Percentiles rank a stretch among this genome's conserved stretches.
Evolutionary conservation across 208 protist species (phyloP).

Genomic region (Jaenimonas drosophilae): DNA sequence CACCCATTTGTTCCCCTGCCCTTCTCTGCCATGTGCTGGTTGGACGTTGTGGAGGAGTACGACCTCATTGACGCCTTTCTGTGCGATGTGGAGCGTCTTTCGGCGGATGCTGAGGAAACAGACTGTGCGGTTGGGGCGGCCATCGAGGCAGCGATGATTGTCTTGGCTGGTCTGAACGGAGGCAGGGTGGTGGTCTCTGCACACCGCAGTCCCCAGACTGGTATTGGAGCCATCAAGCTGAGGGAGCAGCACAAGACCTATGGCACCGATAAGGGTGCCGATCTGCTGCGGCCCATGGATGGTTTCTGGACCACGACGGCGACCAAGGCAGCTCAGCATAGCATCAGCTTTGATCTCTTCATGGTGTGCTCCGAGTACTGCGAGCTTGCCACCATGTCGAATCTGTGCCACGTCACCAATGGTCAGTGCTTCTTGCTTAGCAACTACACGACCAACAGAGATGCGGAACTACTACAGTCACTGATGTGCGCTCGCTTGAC

Average conservation of each 20-base stretch:
- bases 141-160: slow-evolving; percentile 64
- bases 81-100: slow-evolving; percentile 24
- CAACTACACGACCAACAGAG: slow-evolving; percentile 27
- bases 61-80: slow-evolving; percentile 61
- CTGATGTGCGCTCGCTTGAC: slow-evolving; percentile 40
- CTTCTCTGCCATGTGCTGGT: slow-evolving; percentile 82
- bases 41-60: slow-evolving; percentile 63
- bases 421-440: slow-evolving; percentile 62
- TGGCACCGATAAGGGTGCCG: slow-evolving; percentile 83
- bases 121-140: slow-evolving; percentile 70
- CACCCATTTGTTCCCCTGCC: slow-evolving; percentile 88
- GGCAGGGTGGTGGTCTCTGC: slow-evolving; percentile 59
- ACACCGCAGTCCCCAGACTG: slow-evolving; percentile 39
- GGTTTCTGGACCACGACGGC: slow-evolving; percentile 81
- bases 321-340: slow-evolving; percentile 46
- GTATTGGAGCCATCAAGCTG: slow-evolving; percentile 50
- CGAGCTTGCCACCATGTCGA: slow-evolving; percentile 83
- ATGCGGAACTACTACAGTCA: slow-evolving; percentile 18
- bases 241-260: slow-evolving; percentile 82
- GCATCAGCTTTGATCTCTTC: slow-evolving; percentile 88
- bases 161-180: slow-evolving; percentile 68
- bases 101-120: slow-evolving; percentile 34
- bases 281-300: slow-evolving; percentile 64
- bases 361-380: slow-evolving; percentile 70
- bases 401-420: slow-evolving; percentile 74